Evolutionary conservation across 768 basidiomycete genomes (phyloP).

Genomic region (Tricholomella constricta): DNA sequence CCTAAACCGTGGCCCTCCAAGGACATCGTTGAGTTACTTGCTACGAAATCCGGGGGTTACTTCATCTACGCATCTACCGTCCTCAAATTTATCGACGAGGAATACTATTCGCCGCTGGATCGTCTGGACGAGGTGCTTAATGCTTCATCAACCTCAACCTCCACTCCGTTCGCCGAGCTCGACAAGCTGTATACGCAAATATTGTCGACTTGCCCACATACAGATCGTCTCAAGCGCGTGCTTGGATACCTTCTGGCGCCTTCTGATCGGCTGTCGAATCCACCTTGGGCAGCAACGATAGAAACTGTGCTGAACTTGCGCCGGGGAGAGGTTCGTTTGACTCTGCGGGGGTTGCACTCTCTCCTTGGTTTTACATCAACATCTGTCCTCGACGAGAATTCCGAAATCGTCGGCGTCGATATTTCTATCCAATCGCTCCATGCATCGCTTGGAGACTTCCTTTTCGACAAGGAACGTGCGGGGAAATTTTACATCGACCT

Average conservation of each 20-base stretch:
- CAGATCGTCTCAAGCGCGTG: neutral
- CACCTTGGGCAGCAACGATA: neutral
- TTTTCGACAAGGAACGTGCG: neutral
- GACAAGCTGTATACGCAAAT: constrained; percentile 20
- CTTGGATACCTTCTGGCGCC: neutral
- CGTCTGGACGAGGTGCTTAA: constrained; percentile 2
- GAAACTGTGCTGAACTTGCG: neutral
- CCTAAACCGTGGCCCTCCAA: constrained; percentile 22
- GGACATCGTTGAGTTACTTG: constrained; percentile 12
- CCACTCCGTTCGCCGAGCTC: constrained; percentile 17
- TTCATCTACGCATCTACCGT: constrained; percentile 28
- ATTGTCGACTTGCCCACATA: neutral
- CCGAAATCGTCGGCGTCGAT: neutral
- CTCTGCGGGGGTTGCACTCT: neutral
- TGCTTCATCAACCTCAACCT: neutral
- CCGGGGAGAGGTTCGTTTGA: neutral
- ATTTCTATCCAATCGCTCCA: neutral
- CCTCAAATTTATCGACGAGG: constrained; percentile 22
- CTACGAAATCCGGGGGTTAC: constrained; percentile 22
- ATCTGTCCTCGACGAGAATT: neutral
- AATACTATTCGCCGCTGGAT: constrained; percentile 5
- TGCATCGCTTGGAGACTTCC: constrained; percentile 7
- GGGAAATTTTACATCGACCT: neutral
- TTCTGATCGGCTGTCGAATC: neutral
- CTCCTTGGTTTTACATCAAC: neutral